Percentiles rank a stretch among this genome's conserved stretches.
phyloP scores from a whole-genome alignment of 2,329 filamentous ascomycete genomes.

The Microdochium bolleyi region DNA sequence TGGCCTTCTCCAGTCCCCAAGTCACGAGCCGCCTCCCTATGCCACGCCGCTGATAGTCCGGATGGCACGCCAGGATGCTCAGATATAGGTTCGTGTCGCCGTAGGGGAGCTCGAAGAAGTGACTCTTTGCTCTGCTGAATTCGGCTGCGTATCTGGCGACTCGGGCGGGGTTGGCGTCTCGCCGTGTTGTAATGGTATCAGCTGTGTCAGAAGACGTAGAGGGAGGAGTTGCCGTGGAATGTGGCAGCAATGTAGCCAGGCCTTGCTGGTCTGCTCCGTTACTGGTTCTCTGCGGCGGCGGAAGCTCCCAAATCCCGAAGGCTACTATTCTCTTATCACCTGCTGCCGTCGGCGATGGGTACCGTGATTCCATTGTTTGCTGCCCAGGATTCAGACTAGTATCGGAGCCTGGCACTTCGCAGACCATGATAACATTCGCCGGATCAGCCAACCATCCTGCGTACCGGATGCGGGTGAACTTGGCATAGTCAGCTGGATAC shows the following conservation, averaged over 20 bases:
- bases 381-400: not conserved
- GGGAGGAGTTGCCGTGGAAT: too few species aligned
- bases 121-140: slow-evolving; percentile 6
- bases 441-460: not conserved
- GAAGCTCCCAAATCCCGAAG: not conserved
- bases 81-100: slow-evolving; percentile 11
- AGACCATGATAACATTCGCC: not conserved
- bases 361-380: not conserved
- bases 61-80: slow-evolving; percentile 13
- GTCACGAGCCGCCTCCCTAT: slow-evolving; percentile 10
- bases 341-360: not conserved
- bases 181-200: not conserved
- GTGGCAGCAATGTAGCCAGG: too few species aligned
- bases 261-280: too few species aligned
- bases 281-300: not conserved
- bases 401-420: not conserved
- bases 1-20: slow-evolving; percentile 12
- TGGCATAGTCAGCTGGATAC: not conserved
- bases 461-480: not conserved
- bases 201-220: not conserved
- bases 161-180: not conserved
- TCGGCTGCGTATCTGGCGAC: not conserved
- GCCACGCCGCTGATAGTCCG: slow-evolving; percentile 10
- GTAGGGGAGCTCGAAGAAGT: slow-evolving; percentile 10
- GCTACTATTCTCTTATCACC: not conserved